Percentiles rank a stretch among this genome's conserved stretches.
These are phyloP conservation scores for Acacia melanoxylon DNA, from an alignment of 306 rosid genomes.

Conservation along the genomic window DNA sequence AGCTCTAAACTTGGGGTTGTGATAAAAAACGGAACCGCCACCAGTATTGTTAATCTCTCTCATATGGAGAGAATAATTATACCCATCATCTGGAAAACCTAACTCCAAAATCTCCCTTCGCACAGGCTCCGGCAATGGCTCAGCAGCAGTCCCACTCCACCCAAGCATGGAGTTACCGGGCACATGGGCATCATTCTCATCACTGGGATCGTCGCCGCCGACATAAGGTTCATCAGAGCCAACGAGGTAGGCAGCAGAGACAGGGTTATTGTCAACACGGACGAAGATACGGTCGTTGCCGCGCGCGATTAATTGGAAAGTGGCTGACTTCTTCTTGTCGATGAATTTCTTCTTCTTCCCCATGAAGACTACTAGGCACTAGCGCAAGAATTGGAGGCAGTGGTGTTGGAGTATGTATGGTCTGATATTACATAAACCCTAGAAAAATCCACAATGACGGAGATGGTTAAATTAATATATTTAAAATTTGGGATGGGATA, in stretches of 20 bases:
- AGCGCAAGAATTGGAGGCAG: neutral
- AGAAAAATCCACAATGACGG: neutral
- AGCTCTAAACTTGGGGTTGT: slow-evolving; percentile 69
- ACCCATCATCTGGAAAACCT: slow-evolving; percentile 93
- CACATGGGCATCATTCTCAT: slow-evolving; percentile 17
- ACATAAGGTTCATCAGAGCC: slow-evolving; percentile 26
- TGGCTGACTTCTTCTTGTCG: slow-evolving; percentile 72
- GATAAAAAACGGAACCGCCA: slow-evolving; percentile 69
- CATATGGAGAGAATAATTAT: slow-evolving; percentile 76
- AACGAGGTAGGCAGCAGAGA: slow-evolving; percentile 30
- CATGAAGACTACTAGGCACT: neutral
- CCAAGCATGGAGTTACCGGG: slow-evolving; percentile 8
- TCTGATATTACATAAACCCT: neutral
- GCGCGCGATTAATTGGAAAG: slow-evolving; percentile 74
- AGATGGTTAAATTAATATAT: neutral
- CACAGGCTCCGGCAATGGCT: slow-evolving; percentile 50
- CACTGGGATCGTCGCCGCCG: slow-evolving; percentile 18
- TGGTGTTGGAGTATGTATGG: neutral
- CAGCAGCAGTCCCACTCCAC: neutral
- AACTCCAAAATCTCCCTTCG: slow-evolving; percentile 80
- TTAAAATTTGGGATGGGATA: too few relatives aligned
- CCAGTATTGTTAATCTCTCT: slow-evolving; percentile 79
- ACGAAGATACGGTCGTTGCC: slow-evolving; percentile 77
- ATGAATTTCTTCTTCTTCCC: slow-evolving; percentile 67
- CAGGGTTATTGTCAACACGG: slow-evolving; percentile 66